Percentiles rank a stretch among this genome's conserved stretches.
Evolutionary conservation across 2,329 filamentous ascomycete genomes (phyloP).

Genomic region (Ilyonectria robusta): DNA sequence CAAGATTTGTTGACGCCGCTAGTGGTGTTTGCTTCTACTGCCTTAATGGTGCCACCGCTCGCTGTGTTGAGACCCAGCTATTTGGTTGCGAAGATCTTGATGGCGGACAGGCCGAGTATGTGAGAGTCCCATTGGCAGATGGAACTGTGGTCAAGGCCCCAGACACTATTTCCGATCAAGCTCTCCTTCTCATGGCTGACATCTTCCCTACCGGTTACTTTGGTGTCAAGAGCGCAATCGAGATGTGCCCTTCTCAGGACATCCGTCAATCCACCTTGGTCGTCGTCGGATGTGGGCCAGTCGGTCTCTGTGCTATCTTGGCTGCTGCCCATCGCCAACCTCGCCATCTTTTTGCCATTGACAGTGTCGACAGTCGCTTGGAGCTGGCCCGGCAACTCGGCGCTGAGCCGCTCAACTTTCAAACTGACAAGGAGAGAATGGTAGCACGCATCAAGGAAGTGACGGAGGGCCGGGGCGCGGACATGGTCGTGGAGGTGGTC

Average conservation of each 20-base stretch:
- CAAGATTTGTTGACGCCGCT: constrained; percentile 15
- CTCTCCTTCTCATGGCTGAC: constrained; percentile 89
- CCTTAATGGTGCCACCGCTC: constrained; percentile 80
- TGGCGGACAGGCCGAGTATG: constrained; percentile 86
- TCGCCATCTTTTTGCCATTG: constrained; percentile 82
- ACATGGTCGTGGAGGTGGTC: constrained; percentile 86
- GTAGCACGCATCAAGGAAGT: constrained; percentile 79
- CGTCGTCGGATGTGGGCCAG: constrained; percentile 86
- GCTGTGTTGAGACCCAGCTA: constrained; percentile 78
- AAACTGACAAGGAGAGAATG: constrained; percentile 75
- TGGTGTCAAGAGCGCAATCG: constrained; percentile 84
- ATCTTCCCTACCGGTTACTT: constrained; percentile 93
- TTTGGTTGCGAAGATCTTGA: constrained; percentile 81
- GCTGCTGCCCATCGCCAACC: constrained; percentile 83
- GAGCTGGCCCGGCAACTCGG: constrained; percentile 81
- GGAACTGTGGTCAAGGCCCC: constrained; percentile 82
- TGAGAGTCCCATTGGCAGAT: constrained; percentile 85
- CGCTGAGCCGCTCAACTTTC: constrained; percentile 87
- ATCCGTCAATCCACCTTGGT: constrained; percentile 76
- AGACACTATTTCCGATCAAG: constrained; percentile 78
- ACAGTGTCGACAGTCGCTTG: constrained; percentile 82
- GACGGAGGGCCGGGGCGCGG: constrained; percentile 85
- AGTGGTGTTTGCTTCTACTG: constrained; percentile 86
- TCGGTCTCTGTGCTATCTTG: constrained; percentile 87
- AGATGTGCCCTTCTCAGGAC: constrained; percentile 62